Evolutionary conservation across 2,329 filamentous ascomycete species (phyloP), one percentile per base, ranked within the genome.

Genomic region (Monosporascus sp.): DNA sequence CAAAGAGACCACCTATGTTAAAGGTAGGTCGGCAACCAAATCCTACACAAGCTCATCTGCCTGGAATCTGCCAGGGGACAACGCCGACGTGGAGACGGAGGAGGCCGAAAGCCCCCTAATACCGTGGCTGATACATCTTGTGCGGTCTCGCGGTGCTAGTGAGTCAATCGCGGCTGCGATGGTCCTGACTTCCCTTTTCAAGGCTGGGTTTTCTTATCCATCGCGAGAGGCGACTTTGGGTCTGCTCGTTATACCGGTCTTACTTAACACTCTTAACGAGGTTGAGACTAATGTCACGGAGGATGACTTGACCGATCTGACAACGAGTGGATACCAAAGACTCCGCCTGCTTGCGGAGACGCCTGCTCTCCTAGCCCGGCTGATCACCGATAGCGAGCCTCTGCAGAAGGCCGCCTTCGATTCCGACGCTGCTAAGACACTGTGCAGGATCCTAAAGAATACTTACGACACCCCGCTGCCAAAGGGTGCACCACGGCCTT

Each of bases 391-490:
- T 64, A 91, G 86, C 66, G 84, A 88, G 56, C 80, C 83, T 54
- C 77, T 97, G 51, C 93, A 97, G 70, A 88, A 86, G 62, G 86
- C 90, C 38, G 91, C 91, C 0, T 87, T 86, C 44, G 90, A 97
- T 56, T 78, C 77, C 53, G 70, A 74, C 26, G 78, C 74, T 1
- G 71, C 80, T 48, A 75, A 74, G 59, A 69, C 71, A 2, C 64
- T 81, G 34, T 73, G 72, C 52, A 76, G 72, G 50, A 69, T 83
- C 14, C 65, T 84, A 7, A 79, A 78, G 57, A 72, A 72, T 17
- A 75, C 78, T 7, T 84, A 83, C 57, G 73, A 76, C 19, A 73
- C 77, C 0, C 70, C 78, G 0, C 61, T 72, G 2, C 59, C 57
- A 4, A 57, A 64, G 20, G 51, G 59, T n/a, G 58, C 65, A 19